Percentiles rank a stretch among this genome's conserved stretches.
These are phyloP conservation scores for Erodium maritimum DNA, from an alignment of 345 rosid genomes.

Conservation along the genomic window DNA sequence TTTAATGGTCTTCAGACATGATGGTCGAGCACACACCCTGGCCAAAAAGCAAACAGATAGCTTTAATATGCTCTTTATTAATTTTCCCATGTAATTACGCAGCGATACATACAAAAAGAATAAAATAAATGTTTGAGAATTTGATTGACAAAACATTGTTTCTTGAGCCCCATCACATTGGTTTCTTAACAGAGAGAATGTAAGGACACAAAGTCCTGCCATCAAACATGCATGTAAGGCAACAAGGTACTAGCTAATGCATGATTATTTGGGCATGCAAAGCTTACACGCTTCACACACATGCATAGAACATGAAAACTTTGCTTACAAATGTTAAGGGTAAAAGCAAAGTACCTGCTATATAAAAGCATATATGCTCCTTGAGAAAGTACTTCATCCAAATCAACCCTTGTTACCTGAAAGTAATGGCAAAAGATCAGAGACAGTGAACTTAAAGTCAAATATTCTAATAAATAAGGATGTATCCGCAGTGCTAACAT, in stretches of 20 bases:
- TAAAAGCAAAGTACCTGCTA: conserved; percentile 44
- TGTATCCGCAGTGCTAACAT: no score
- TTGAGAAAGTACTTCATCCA: conserved; percentile 87
- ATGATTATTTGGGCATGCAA: neutral
- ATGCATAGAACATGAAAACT: no score
- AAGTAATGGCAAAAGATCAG: conserved; percentile 9
- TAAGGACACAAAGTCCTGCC: neutral
- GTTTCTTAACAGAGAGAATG: neutral
- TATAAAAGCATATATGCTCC: conserved; percentile 96
- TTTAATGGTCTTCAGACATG: conserved; percentile 33
- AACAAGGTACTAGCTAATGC: neutral
- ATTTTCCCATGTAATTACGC: neutral
- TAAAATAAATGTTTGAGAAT: no score
- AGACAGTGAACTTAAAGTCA: neutral
- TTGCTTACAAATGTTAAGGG: neutral
- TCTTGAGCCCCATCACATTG: neutral
- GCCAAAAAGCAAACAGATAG: conserved; percentile 6
- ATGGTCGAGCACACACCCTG: conserved; percentile 51
- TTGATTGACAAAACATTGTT: neutral
- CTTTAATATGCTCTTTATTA: neutral
- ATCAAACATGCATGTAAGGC: neutral
- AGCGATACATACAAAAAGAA: neutral
- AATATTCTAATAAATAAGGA: no score
- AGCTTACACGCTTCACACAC: no score
- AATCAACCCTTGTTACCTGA: conserved; percentile 55